These are phyloP conservation scores for Thymus mandschuricus DNA, from an alignment of 257 asterid species.

Conservation along the genomic window DNA sequence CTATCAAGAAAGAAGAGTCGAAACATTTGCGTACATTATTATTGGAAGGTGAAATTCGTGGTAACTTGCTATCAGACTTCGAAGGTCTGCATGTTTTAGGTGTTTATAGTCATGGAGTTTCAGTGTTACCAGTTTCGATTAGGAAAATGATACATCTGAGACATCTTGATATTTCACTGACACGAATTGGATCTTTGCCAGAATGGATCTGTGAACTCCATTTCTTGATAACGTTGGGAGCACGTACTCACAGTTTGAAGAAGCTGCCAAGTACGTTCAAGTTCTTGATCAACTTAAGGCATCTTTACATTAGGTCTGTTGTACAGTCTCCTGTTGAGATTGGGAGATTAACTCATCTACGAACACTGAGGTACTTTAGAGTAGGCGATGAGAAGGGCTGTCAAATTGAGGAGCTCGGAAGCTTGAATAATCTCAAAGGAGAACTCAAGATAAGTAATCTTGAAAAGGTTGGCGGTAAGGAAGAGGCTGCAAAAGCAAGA, in stretches of 20 bases:
- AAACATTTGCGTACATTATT: background rate
- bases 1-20: background rate
- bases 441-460: background rate
- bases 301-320: conserved; percentile 17
- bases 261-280: conserved; percentile 21
- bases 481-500: background rate
- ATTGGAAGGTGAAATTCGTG: background rate
- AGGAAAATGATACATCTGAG: background rate
- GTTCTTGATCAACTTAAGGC: conserved; percentile 10
- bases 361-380: background rate
- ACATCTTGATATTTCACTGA: background rate
- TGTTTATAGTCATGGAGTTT: background rate
- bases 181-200: background rate
- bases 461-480: background rate
- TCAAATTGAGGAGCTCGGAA: too few species aligned
- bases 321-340: too few species aligned
- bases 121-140: background rate
- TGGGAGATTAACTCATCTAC: too few species aligned
- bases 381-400: background rate
- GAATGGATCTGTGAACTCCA: background rate
- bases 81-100: background rate
- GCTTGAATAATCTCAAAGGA: background rate
- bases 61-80: background rate
- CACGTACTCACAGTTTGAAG: background rate
- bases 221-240: background rate